phyloP scores from a whole-genome alignment of 495 filamentous ascomycete species.

The Talaromyces stipitatus region DNA sequence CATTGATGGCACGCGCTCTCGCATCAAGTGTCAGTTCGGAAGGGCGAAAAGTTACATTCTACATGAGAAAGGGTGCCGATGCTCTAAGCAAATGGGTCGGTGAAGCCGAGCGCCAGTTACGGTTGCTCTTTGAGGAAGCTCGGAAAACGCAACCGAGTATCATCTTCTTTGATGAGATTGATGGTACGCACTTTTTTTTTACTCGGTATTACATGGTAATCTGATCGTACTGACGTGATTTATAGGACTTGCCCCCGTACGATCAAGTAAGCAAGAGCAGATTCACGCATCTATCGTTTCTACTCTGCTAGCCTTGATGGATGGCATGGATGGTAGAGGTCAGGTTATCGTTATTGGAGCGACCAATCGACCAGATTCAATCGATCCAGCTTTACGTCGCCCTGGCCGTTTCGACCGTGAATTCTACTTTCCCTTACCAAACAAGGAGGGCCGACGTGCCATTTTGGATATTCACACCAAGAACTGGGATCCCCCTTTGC shows the following conservation, averaged over 20 bases:
- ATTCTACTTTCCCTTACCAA: constrained; percentile 93
- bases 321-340: constrained; percentile 97
- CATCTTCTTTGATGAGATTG: constrained; percentile 99
- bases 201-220: neutral
- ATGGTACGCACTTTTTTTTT: constrained; percentile 52
- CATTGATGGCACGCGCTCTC: constrained; percentile 82
- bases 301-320: constrained; percentile 91
- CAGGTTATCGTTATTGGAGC: constrained; percentile 98
- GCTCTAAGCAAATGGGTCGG: constrained; percentile 98
- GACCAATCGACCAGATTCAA: constrained; percentile 95
- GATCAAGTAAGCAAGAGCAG: constrained; percentile 96
- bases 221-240: constrained; percentile 16
- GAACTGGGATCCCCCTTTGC: constrained; percentile 77
- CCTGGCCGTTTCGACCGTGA: constrained; percentile 96
- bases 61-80: constrained; percentile 98
- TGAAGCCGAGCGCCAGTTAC: constrained; percentile 90
- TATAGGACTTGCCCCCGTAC: constrained; percentile 73
- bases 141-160: constrained; percentile 93
- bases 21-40: constrained; percentile 73
- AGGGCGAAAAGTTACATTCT: constrained; percentile 91
- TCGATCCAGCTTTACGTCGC: constrained; percentile 93
- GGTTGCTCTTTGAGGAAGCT: constrained; percentile 91
- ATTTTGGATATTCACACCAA: constrained; percentile 96
- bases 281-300: constrained; percentile 98
- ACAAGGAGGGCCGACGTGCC: constrained; percentile 63